Evolutionary conservation across 371 early-diverging fungal genomes (phyloP), one percentile per base, ranked within the genome.

Genomic region (Saksenaea oblongispora): DNA sequence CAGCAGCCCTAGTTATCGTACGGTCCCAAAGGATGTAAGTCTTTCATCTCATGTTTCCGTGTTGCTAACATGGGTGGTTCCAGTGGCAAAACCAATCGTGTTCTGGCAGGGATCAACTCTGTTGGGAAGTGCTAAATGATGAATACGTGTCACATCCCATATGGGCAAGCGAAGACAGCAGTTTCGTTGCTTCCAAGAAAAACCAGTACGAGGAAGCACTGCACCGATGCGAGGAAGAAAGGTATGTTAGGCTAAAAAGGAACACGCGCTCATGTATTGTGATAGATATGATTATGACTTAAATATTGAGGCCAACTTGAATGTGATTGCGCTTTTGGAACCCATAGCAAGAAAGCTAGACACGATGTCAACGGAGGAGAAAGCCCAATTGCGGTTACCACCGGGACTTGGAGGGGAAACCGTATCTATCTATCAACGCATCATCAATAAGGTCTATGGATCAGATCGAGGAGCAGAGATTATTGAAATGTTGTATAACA

Each of bases 181-280:
- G 88, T 27, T 98, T 96, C 81, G 89, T 94, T 54, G 90, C 95
- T 54, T 91, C 94, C 73, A 95, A 95, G 70, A 98, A 97, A 79
- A 99, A 96, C 64, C 81, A 80, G 17, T 95, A 87, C 66, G 99
- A 99, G 78, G 99, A 99, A 70, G 91, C 93, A 3, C 74, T 99
- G 60, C 96, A 94, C 82, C 89, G 94, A 51, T 91, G 93, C 65
- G 99, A 99, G 80, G 99, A 99, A 73, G 99, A 99, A 76, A 88
- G 95, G 69, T 80, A 65, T 54, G 26, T 0, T 0, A 28, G 2
- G 31, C 14, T 47, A 61, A 7, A 54, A 28, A 31, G 1, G 22
- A 5, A 18, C 31, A 18, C 14, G 1, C 34, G 17, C 24, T 58
- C 1, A 17, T 3, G 10, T 22, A 18, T 7, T 3, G 24, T 7